Evolutionary conservation across 1,284 basidiomycete species (phyloP), one percentile per base, ranked within the genome.

Genomic region (Pascua sp.): DNA sequence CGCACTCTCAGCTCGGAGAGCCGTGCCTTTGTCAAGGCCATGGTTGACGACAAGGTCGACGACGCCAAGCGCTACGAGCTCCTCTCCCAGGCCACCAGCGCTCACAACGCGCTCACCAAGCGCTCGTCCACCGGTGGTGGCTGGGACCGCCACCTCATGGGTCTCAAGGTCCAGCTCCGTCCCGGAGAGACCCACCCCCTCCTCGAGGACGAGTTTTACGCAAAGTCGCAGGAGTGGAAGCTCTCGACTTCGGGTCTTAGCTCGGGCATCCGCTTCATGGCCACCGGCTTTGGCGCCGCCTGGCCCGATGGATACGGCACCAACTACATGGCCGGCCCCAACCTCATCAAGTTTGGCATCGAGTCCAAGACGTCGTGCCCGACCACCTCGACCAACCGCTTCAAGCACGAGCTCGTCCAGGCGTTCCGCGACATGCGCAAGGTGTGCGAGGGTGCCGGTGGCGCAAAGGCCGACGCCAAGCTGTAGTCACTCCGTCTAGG

Each of bases 121-220:
- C 85, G 87, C 59, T 88, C 90, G 1, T 87, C 89, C 39, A 85
- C 85, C 0, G 95, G 95, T 12, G 84, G 85, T 60, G 95, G 92
- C 10, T 88, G 91, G 62, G 95, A 98, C 71, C 85, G 95, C 18
- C 94, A 98, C 76, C 81, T 98, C 38, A 86, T 96, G 62, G 94
- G 92, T 7, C 81, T 98, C 53, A 85, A 83, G 42, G 83, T 87
- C 44, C 81, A 90, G 77, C 79, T 92, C 24, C 72, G 75, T 42
- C 56, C 68, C 8, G 75, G 75, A 24, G 79, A 79, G 63, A 77
- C 78, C 4, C 77, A 79, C 60, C 63, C 72, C 1, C 75, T 95
- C 4, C 89, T 95, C 66, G 83, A 89, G 12, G 93, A 98, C 76
- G 81, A 84, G 42, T 72, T 93, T 15, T 96, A 92, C 75, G 77